Evolutionary conservation across 208 protist species (phyloP), one percentile per base, ranked within the genome.

Genomic region (Trypanosoma brucei): DNA sequence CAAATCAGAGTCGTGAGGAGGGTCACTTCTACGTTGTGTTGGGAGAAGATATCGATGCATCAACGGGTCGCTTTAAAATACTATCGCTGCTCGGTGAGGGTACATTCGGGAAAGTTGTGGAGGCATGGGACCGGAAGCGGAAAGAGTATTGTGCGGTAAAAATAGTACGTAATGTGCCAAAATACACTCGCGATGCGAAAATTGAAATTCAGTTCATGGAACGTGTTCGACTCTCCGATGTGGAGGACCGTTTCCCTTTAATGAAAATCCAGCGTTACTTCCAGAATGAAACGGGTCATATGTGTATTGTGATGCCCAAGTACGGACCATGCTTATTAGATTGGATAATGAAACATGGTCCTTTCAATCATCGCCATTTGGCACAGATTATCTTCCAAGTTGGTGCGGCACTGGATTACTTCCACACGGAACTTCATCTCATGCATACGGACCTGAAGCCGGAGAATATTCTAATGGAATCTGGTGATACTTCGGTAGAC

Each of bases 391-490:
- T 84, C 44, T 91, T 86, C 64, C 84, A 91, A 74, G 73, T 59
- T 51, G 82, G 77, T 62, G 65, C 72, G 53, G 86, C 86, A 33
- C 76, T 90, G 38, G 76, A 92, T 72, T 88, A 83, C 77, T 79
- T 91, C 68, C 86, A 88, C 76, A 84, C 68, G 52, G 81, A 88
- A 54, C 65, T 81, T 61, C 72, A 74, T n/a, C 83, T 97, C 54
- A 85, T 92, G 50, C 92, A 97, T 74, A 89, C 84, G 13, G 92
- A 95, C 72, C 66, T 96, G 14, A 96, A 97, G 78, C 92, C 88
- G 7, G 92, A 97, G 66, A 94, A 65, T 81, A 91, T 55, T 81
- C 92, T 76, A 86, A 83, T 72, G 11, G 65, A 69, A 52, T 55
- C 60, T 14, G 42, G 36, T 36, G 63, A 68, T 3, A 42, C 59